phyloP scores from a whole-genome alignment of 2,329 filamentous ascomycete genomes.

The Cladosporium sphaerospermum region DNA sequence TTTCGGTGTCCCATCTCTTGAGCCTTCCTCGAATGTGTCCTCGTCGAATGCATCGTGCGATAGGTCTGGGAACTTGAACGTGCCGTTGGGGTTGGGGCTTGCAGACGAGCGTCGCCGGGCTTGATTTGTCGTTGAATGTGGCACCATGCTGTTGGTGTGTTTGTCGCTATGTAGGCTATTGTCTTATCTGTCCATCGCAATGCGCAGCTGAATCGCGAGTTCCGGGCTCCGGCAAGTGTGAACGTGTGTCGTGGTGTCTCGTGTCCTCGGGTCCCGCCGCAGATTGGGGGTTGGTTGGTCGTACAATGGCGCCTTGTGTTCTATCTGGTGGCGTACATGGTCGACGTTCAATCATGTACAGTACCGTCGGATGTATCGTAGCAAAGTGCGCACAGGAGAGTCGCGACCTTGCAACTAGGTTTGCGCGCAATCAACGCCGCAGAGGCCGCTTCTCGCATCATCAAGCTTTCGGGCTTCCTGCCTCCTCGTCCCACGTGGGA shows the following conservation, averaged over 20 bases:
- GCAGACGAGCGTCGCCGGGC: slow-evolving; percentile 24
- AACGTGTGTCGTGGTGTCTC: slow-evolving; percentile 6
- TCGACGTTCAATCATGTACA: not conserved
- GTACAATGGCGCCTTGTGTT: slow-evolving; percentile 8
- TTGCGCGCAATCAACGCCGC: not conserved
- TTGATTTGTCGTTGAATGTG: slow-evolving; percentile 20
- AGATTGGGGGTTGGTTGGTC: not conserved
- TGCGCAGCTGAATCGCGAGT: not conserved
- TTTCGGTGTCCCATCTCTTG: slow-evolving; percentile 16
- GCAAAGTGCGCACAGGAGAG: not conserved
- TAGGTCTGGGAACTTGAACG: slow-evolving; percentile 18
- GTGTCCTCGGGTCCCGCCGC: slow-evolving; percentile 1
- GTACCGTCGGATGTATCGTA: too few species aligned
- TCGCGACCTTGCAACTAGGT: not conserved
- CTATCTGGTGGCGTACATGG: slow-evolving; percentile 7
- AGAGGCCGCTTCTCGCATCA: not conserved
- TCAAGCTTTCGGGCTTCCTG: slow-evolving; percentile 8
- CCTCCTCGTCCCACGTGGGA: slow-evolving; percentile 4
- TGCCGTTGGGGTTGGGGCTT: slow-evolving; percentile 17
- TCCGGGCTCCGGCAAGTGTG: not conserved
- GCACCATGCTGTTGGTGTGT: slow-evolving; percentile 17
- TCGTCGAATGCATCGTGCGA: not conserved
- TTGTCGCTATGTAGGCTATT: not conserved
- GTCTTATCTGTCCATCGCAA: not conserved
- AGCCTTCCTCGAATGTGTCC: slow-evolving; percentile 1